Conservation (phyloP, 257 asterid genomes). For the Primulina huaijiensis region DNA sequence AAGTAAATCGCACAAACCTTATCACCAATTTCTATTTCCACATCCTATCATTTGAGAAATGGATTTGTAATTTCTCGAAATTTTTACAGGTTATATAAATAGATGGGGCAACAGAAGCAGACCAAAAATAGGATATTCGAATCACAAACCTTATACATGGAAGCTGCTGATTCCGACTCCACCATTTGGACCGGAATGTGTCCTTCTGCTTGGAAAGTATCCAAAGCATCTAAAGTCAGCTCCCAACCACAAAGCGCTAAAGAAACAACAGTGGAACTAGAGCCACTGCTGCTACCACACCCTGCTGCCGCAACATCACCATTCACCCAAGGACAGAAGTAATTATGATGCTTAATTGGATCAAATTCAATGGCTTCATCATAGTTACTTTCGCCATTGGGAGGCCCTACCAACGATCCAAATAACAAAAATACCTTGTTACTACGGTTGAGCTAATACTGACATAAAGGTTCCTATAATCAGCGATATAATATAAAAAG, state of each 20-base stretch:
- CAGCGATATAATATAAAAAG: constrained; percentile 6
- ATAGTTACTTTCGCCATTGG: constrained; percentile 86
- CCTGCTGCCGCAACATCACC: constrained; percentile 99
- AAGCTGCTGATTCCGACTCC: constrained; percentile 99
- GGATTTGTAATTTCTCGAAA: too few species aligned
- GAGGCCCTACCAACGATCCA: constrained; percentile 56
- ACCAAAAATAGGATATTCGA: constrained; percentile 9
- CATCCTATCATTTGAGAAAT: not conserved
- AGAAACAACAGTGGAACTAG: constrained; percentile 70
- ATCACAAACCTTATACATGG: constrained; percentile 72
- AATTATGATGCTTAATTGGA: constrained; percentile 89
- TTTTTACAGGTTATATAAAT: constrained; percentile 3
- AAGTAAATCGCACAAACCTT: not conserved
- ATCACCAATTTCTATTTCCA: too few species aligned
- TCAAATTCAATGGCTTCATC: constrained; percentile 87
- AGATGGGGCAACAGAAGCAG: constrained; percentile 3
- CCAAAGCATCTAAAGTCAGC: constrained; percentile 94
- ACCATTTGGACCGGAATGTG: constrained; percentile 81
- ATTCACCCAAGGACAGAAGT: constrained; percentile 97
- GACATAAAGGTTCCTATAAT: constrained; percentile 13
- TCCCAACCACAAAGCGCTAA: constrained; percentile 94
- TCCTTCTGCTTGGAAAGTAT: constrained; percentile 82
- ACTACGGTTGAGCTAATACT: not conserved
- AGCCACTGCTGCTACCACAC: constrained; percentile 69
- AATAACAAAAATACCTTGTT: constrained; percentile 24